A percentile compares a stretch with the other conserved stretches of the same genome.
Evolutionary conservation across 352 stramenopile genomes (phyloP).

Genomic region (Phytopythium oedochilum): DNA sequence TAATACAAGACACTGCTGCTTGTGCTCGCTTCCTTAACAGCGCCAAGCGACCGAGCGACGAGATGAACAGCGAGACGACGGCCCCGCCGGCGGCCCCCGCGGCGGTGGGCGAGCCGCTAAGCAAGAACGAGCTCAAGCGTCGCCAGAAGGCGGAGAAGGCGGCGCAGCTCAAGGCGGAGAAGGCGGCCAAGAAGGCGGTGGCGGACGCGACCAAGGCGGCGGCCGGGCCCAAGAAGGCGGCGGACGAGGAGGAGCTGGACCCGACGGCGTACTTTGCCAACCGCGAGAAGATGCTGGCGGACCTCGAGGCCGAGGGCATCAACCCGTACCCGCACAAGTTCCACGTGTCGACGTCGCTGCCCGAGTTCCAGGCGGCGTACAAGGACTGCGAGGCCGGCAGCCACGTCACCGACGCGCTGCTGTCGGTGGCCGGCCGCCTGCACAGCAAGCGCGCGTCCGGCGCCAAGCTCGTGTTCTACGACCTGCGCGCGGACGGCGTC

Average conservation of each 20-base stretch:
- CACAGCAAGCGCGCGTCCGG: slow-evolving; percentile 94
- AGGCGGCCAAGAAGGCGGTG: slow-evolving; percentile 81
- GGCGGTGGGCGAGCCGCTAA: slow-evolving; percentile 47
- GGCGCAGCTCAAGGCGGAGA: slow-evolving; percentile 87
- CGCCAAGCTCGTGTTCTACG: slow-evolving; percentile 98
- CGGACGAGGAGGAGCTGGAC: slow-evolving; percentile 95
- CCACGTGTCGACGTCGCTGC: slow-evolving; percentile 89
- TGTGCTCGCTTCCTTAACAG: too few species aligned
- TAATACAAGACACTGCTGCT: too few species aligned
- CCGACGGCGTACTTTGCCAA: slow-evolving; percentile 98
- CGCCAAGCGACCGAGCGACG: background rate
- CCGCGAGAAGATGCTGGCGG: slow-evolving; percentile 85
- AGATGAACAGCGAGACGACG: slow-evolving; percentile 15
- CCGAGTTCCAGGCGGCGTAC: slow-evolving; percentile 93
- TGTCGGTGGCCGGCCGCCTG: slow-evolving; percentile 94
- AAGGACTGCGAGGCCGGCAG: slow-evolving; percentile 69
- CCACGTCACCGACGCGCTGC: slow-evolving; percentile 67
- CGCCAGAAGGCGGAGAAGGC: slow-evolving; percentile 95
- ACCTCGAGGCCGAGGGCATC: slow-evolving; percentile 88
- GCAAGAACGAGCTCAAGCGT: slow-evolving; percentile 99
- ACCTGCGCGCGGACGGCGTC: slow-evolving; percentile 91
- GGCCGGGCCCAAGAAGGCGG: slow-evolving; percentile 58
- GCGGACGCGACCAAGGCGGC: slow-evolving; percentile 62
- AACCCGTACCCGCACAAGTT: slow-evolving; percentile 99
- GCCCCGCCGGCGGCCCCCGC: slow-evolving; percentile 9